Evolutionary conservation across 2,329 filamentous ascomycete species (phyloP), one percentile per base, ranked within the genome.

Genomic region (Colletotrichum brevisporum): DNA sequence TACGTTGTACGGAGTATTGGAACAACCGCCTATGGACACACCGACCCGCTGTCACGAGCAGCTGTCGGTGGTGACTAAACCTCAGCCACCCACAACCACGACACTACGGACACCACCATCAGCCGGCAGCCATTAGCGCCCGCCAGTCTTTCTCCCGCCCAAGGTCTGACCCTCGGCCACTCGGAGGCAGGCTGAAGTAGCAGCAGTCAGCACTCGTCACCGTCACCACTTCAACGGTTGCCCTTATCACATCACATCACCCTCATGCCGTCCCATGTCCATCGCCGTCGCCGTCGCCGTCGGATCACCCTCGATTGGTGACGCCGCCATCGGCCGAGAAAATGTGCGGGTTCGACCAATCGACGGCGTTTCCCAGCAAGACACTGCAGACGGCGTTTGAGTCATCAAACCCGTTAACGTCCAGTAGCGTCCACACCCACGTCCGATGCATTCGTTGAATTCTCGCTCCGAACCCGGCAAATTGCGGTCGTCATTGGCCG

Each of bases 401-500:
- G 16, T 56, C 60, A 36, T 47, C 54, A 21, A 43, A 43, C 51
- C 31, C 31, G 31, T 59, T 31, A 55, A 45, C 36, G 21, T 58
- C 39, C 24, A 58, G 27, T 61, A 45, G 64, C 41, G 21, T 54
- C 31, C 18, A 27, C 53, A 36, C 31, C 41, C 41, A 13, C 41
- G 13, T 43, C 41, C 31, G 3, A 36, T 36, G 31, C 31, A 36
- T 36, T 36, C 31, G 31, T 36, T 36, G 41, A 43, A 43, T n/a
- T 43, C 6, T 43, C 18, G 51, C 62, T 36, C 62, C 63, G 51
- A 56, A 52, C 27, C 24, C 51, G 67, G 67, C 67, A 51, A 36
- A n/a, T 24, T 10, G 31, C 52, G 45, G 39, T 16, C 62, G 51
- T 56, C 43, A 52, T 61, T 67, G 67, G 45, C 21, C 24, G 36